Base-by-base conservation (phyloP, 352 stramenopile species). In the Pythium guiyangense region DNA sequence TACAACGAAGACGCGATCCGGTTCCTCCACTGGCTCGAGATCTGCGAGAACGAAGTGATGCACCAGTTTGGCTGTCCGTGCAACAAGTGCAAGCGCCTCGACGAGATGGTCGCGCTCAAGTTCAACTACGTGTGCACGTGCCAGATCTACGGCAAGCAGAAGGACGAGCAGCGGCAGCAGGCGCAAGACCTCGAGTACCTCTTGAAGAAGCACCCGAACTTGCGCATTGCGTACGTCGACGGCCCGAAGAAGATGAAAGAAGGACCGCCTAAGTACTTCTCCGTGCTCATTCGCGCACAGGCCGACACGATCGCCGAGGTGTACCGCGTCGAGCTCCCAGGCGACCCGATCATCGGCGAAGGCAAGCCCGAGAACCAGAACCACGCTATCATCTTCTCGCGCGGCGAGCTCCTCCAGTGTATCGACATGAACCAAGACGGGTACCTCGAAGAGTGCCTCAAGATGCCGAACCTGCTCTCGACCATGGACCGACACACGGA, bases 371-470 rank as follows among this genome's bases (percentile, higher is more conserved):
- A 94, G 52, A 95, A 95, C 76, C 86, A 96, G 59, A 96, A 96
- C 66, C 84, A 94, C 53, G 86, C 86, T 11, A 84, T 96, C 46
- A 86, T 94, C 35, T 96, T 96, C 60, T 90, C 84, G 52, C 82
- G 84, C 40, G 86, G 86, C 40, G 86, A 96, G 52, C 64, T 92
- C 46, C 59, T 96, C 5, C 86, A 96, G 71, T 92, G 80, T 88
- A 96, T 96, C 49, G 86, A 96, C 83, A 94, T 94, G 86, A 96
- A 96, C 64, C 86, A 96, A 63, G 86, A 96, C 45, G 78, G 74
- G 0, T 93, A 93, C 64, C 65, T 94, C 2, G 86, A 96, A 59
- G 84, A 94, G n/a, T n/a, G n/a, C n/a, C n/a, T n/a, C n/a, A n/a
- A n/a, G n/a, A n/a, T n/a, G n/a, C n/a, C n/a, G n/a, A n/a, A n/a